phyloP scores from a whole-genome alignment of 192 early-diverging fungal species.

The Chytriomyces sp. region DNA sequence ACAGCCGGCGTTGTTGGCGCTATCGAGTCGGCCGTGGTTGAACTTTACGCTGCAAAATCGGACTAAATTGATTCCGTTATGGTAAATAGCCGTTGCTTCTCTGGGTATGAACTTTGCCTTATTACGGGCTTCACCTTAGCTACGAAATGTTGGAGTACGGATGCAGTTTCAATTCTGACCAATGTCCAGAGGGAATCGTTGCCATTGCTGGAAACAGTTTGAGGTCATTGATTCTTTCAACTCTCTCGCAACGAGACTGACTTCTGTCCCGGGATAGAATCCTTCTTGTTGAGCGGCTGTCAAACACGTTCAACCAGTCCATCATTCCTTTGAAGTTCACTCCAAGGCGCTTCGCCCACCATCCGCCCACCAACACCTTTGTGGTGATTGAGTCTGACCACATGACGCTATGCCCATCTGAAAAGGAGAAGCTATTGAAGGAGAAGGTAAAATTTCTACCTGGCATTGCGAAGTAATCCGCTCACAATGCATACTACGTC shows the following conservation, averaged over 20 bases:
- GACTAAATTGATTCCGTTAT: constrained; percentile 76
- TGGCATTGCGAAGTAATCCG: constrained; percentile 13
- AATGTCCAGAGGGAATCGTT: constrained; percentile 87
- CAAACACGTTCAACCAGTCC: constrained; percentile 80
- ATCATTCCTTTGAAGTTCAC: constrained; percentile 84
- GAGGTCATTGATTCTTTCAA: constrained; percentile 22
- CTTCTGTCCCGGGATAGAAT: constrained; percentile 55
- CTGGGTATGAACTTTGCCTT: too few relatives aligned
- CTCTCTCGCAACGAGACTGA: neutral
- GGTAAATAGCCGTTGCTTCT: constrained; percentile 31
- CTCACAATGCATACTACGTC: neutral
- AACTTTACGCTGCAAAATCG: constrained; percentile 77
- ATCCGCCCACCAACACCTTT: constrained; percentile 78
- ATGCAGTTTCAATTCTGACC: constrained; percentile 78
- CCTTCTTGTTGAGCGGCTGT: constrained; percentile 81
- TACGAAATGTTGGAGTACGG: constrained; percentile 87
- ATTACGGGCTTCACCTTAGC: constrained; percentile 27
- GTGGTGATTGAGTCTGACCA: constrained; percentile 90
- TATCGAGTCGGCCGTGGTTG: constrained; percentile 88
- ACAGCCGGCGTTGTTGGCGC: constrained; percentile 73
- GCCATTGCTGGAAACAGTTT: constrained; percentile 84
- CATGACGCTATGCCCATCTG: constrained; percentile 66
- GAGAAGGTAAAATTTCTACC: constrained; percentile 42
- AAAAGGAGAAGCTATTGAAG: constrained; percentile 61
- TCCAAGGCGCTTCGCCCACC: constrained; percentile 78